phyloP scores from a whole-genome alignment of 352 stramenopile species.

The Phytophthora cactorum region DNA sequence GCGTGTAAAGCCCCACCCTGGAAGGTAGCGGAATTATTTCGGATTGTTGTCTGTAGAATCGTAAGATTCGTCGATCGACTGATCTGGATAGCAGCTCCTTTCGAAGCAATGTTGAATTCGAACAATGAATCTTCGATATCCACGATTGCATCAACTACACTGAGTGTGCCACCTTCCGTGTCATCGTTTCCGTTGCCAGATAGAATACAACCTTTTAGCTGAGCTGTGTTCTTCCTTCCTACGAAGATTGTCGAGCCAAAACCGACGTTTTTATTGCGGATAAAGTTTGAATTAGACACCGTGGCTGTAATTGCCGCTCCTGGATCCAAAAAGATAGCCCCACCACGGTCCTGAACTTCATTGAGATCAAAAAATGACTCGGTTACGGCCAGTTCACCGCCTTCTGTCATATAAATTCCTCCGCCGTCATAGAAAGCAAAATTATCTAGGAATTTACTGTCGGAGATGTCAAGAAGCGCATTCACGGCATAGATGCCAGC shows the following conservation, averaged over 20 bases:
- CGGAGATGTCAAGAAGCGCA: constrained; percentile 21
- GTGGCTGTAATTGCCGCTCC: constrained; percentile 33
- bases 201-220: constrained; percentile 28
- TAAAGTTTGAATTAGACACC: constrained; percentile 42
- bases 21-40: constrained; percentile 44
- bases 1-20: constrained; percentile 57
- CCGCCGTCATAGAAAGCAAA: constrained; percentile 70
- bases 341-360: constrained; percentile 50
- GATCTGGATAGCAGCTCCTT: constrained; percentile 59
- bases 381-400: constrained; percentile 28
- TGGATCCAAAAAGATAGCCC: constrained; percentile 50
- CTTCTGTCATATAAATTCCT: constrained; percentile 53
- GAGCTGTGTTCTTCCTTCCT: constrained; percentile 54
- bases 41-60: constrained; percentile 31
- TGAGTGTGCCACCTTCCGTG: constrained; percentile 55
- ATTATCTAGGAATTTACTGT: constrained; percentile 45
- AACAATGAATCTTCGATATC: constrained; percentile 40
- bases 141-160: constrained; percentile 49
- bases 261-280: constrained; percentile 52
- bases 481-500: constrained; percentile 50
- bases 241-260: constrained; percentile 61
- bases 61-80: constrained; percentile 43
- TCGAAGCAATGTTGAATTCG: constrained; percentile 47
- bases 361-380: constrained; percentile 41
- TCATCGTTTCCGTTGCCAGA: constrained; percentile 40